These are phyloP conservation scores for Talaromyces pinophilus DNA, from an alignment of 2,329 filamentous ascomycete species.

Conservation along the genomic window DNA sequence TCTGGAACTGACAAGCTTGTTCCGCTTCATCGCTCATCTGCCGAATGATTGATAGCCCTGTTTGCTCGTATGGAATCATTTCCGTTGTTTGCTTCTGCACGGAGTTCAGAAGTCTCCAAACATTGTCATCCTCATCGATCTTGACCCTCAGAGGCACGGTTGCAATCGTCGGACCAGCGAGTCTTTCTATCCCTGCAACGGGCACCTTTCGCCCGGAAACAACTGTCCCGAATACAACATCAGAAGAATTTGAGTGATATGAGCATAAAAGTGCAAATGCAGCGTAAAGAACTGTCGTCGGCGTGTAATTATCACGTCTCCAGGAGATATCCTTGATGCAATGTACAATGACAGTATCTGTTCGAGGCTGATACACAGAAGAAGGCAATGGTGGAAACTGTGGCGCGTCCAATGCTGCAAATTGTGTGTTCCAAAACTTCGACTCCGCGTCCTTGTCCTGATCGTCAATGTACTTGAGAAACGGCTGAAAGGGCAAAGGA, in stretches of 20 bases:
- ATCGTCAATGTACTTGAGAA: slow-evolving; percentile 12
- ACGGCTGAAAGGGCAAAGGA: not conserved
- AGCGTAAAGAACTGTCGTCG: slow-evolving; percentile 31
- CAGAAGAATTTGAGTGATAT: slow-evolving; percentile 22
- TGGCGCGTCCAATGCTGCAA: not conserved
- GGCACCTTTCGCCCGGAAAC: slow-evolving; percentile 38
- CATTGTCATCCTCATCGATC: slow-evolving; percentile 48
- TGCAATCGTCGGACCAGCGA: slow-evolving; percentile 35
- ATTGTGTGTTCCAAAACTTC: slow-evolving; percentile 8
- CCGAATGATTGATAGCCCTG: slow-evolving; percentile 50
- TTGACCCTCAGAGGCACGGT: slow-evolving; percentile 32
- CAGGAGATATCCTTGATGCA: not conserved
- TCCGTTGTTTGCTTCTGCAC: slow-evolving; percentile 46
- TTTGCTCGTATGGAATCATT: slow-evolving; percentile 62
- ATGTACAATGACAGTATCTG: slow-evolving; percentile 15
- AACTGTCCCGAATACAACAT: slow-evolving; percentile 34
- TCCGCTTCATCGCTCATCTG: slow-evolving; percentile 49
- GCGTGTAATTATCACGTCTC: slow-evolving; percentile 11
- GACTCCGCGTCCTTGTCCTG: slow-evolving; percentile 5
- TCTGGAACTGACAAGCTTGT: slow-evolving; percentile 44
- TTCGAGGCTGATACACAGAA: slow-evolving; percentile 11
- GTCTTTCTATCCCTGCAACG: slow-evolving; percentile 38
- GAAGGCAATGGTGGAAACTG: slow-evolving; percentile 19
- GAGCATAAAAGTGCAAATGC: slow-evolving; percentile 29
- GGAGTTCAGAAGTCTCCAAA: not conserved